Conservation (phyloP, 352 stramenopile species). For the Pythium phragmitis region DNA sequence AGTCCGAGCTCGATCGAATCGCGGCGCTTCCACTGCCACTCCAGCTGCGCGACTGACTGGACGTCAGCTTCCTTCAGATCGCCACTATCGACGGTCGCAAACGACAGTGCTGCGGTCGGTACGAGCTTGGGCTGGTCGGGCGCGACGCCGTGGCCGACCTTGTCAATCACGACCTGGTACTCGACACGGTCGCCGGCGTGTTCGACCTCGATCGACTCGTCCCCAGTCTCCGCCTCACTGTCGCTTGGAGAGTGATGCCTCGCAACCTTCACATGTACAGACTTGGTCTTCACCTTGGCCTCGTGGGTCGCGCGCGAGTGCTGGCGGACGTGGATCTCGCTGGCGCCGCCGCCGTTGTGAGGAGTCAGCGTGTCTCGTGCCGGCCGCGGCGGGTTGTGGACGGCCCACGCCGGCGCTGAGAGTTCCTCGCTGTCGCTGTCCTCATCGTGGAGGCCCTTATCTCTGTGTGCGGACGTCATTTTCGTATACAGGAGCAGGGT, state of each 20-base stretch:
- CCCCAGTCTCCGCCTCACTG: not conserved
- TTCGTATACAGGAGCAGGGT: not conserved
- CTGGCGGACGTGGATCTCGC: not conserved
- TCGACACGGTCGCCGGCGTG: not conserved
- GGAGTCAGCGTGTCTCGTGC: not conserved
- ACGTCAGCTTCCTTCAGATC: not conserved
- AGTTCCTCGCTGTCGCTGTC: not conserved
- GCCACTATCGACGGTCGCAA: not conserved
- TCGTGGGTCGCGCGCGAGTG: not conserved
- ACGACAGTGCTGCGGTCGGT: not conserved
- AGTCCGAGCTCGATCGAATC: conserved; percentile 20
- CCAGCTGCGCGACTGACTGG: not conserved
- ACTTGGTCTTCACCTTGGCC: not conserved
- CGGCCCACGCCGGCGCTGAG: not conserved
- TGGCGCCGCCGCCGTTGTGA: not conserved
- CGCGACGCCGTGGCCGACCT: conserved; percentile 25
- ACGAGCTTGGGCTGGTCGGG: conserved; percentile 16
- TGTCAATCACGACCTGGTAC: conserved; percentile 25
- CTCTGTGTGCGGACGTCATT: not conserved
- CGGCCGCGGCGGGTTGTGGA: conserved; percentile 7
- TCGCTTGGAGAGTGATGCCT: not conserved
- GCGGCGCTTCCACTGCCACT: conserved; percentile 17
- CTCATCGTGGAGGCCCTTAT: not conserved
- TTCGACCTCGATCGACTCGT: not conserved
- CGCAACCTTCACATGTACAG: not conserved